Evolutionary conservation across 2,329 filamentous ascomycete species (phyloP), one percentile per base, ranked within the genome.

Genomic region (Kalaharituber pfeilii): DNA sequence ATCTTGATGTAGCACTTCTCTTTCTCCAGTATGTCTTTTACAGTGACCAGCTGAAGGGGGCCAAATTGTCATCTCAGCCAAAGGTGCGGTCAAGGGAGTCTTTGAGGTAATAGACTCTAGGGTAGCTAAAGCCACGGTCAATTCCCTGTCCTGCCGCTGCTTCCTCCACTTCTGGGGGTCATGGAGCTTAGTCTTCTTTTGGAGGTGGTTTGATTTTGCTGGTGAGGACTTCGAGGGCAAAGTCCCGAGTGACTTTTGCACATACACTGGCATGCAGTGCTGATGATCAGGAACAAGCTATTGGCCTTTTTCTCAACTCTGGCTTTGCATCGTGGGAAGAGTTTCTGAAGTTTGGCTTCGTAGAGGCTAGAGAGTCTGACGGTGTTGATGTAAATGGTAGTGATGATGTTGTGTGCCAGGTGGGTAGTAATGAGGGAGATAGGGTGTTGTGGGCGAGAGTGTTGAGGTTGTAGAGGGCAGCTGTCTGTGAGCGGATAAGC

Each of bases 61-160:
- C 94, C 69, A 96, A 88, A 24, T 77, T 77, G 0, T 89, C 88
- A 22, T 54, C 45, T 89, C 91, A 98, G 13, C 91, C 91, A 71
- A 96, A 98, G 1, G 96, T 70, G 2, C 86, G 85, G 65, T 98
- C 82, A 81, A 95, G 89, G 60, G 89, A 91, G 36, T 71, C 72
- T 69, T 80, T 84, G 66, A 98, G 67, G 89, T 91, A 98, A 22
- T 70, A 68, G 1, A 82, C 91, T 1, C 84, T 86, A 0, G 91
- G 91, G 67, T 98, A 98, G 0, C 91, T 91, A 1, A 85, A 94
- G 0, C 91, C 91, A n/a, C n/a, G n/a, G n/a, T n/a, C n/a, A n/a
- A n/a, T n/a, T n/a, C n/a, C n/a, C n/a, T n/a, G n/a, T n/a, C n/a
- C n/a, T n/a, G n/a, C n/a, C n/a, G n/a, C n/a, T n/a, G n/a, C n/a